Evolutionary conservation across 352 stramenopile genomes (phyloP).

Genomic region (Pythium chondricola): DNA sequence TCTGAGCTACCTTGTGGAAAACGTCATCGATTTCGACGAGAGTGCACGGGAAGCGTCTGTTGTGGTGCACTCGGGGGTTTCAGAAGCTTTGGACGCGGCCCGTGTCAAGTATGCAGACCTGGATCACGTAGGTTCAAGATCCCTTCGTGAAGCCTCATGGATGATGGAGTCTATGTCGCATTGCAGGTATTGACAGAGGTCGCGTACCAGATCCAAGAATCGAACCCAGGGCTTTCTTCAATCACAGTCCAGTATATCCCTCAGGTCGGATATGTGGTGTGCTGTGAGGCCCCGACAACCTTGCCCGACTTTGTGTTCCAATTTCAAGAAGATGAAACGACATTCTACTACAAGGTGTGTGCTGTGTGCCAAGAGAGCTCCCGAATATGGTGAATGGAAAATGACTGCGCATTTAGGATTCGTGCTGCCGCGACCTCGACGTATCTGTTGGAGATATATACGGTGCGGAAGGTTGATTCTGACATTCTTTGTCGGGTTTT

Average conservation of each 20-base stretch:
- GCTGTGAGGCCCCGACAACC: slow-evolving; percentile 58
- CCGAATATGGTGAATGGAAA: not conserved
- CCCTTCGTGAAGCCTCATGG: no score
- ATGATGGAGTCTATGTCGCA: not conserved
- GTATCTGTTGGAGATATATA: slow-evolving; percentile 79
- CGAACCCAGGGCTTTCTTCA: slow-evolving; percentile 54
- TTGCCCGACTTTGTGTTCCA: slow-evolving; percentile 80
- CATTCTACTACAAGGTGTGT: slow-evolving; percentile 83
- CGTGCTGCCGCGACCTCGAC: slow-evolving; percentile 75
- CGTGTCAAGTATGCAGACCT: slow-evolving; percentile 70
- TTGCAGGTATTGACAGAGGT: slow-evolving; percentile 75
- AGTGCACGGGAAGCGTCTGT: slow-evolving; percentile 50
- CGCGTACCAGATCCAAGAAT: slow-evolving; percentile 74
- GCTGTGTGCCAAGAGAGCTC: not conserved
- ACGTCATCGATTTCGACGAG: slow-evolving; percentile 82
- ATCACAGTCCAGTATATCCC: slow-evolving; percentile 85
- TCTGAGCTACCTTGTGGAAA: slow-evolving; percentile 73
- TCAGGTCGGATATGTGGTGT: slow-evolving; percentile 84
- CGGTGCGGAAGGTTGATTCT: slow-evolving; percentile 21
- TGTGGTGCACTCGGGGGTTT: slow-evolving; percentile 68
- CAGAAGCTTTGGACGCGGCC: slow-evolving; percentile 58
- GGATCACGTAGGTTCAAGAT: slow-evolving; percentile 50
- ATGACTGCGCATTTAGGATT: slow-evolving; percentile 31
- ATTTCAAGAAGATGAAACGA: slow-evolving; percentile 83
- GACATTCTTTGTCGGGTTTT: not conserved